Base-by-base conservation (phyloP, 495 filamentous ascomycete genomes). In the Penicillium roqueforti region DNA sequence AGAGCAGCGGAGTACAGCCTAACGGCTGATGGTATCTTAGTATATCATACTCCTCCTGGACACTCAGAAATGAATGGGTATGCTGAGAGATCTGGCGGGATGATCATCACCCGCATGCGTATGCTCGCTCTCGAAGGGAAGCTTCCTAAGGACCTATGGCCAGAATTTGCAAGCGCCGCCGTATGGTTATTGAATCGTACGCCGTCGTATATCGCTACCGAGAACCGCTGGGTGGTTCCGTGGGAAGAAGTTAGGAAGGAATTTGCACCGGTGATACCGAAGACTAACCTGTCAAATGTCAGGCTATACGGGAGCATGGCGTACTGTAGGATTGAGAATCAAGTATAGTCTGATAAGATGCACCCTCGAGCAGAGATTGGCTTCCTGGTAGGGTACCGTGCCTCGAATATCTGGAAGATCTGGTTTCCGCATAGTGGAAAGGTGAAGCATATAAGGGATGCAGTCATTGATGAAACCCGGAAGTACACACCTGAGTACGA, bases 341-440 rank as follows among this genome's bases (percentile, higher is more conserved):
- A 22, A 14, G 14, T 47, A 22, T n/a, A 47, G 16, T 47, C 20
- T 19, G 10, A 47, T 23, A 47, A 47, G 13, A 32, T 47, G 5
- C 34, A 25, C 20, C 45, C 9, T 5, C 20, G 20, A 7, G 20
- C 16, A 13, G 10, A 47, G 19, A 20, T 47, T 20, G 20, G 45
- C 6, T 47, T 47, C 14, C 3, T 47, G 1, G 19, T 47, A 4
- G 10, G 45, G 1, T 47, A 36, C 34, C 13, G 34, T 13, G 10
- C 9, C 4, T 32, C 20, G 19, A 47, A 47, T 36, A 36, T 47
- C 9, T 47, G 22, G 18, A 47, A n/a, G 8, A 36, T 47, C 11
- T 47, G 14, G 45, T 47, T 47, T 25, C 45, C 20, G 9, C 22
- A 47, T 13, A 22, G 11, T 47, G 22, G 31, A n/a, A 47, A 47